Conservation (phyloP, 768 basidiomycete species). For the Coprinopsis marcescibilis region DNA sequence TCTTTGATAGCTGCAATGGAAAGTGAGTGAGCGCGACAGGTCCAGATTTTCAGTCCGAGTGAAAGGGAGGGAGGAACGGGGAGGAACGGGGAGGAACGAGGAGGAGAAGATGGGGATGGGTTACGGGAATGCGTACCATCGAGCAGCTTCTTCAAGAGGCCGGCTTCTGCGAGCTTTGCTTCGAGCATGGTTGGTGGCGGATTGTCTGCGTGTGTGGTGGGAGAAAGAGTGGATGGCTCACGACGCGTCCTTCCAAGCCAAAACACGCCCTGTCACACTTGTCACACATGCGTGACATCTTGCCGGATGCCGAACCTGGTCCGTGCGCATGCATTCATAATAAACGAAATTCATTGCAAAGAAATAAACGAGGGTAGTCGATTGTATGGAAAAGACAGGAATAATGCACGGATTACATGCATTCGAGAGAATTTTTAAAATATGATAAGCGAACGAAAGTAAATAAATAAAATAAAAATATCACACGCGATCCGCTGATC, state of each 20-base stretch:
- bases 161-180: constrained; percentile 86
- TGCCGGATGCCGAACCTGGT: too few species aligned
- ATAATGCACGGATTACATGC: too few species aligned
- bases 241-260: constrained; percentile 16
- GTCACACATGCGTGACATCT: too few species aligned
- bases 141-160: constrained; percentile 85
- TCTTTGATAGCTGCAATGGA: constrained; percentile 95
- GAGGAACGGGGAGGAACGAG: neutral
- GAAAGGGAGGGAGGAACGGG: neutral
- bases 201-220: constrained; percentile 18
- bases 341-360: too few species aligned
- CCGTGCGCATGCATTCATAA: too few species aligned
- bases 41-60: constrained; percentile 8
- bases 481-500: too few species aligned
- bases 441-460: too few species aligned
- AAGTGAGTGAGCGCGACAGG: too few species aligned
- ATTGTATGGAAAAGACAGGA: too few species aligned
- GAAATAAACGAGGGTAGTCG: too few species aligned
- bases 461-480: too few species aligned
- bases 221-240: constrained; percentile 12
- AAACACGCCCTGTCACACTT: neutral
- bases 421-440: too few species aligned
- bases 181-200: constrained; percentile 59
- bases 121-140: constrained; percentile 58
- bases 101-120: neutral